Evolutionary conservation across 2,329 filamentous ascomycete species (phyloP), one percentile per base, ranked within the genome.

Genomic region (Thermoascus crustaceus): DNA sequence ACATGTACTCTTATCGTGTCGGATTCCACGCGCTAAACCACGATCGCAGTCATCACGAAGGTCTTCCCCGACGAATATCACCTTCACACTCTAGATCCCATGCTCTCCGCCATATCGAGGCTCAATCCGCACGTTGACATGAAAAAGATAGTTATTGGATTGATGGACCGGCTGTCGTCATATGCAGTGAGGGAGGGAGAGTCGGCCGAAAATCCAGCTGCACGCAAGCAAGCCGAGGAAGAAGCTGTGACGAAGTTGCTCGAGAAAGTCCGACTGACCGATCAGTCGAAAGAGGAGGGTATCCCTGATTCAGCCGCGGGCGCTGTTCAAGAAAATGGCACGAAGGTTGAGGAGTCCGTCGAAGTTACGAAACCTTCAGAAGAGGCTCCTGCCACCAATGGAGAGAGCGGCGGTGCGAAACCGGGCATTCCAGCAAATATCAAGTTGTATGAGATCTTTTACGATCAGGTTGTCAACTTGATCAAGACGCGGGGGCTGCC

Each of bases 61-160:
- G 91, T 96, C 34, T 98, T 98, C 68, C 91, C 91, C 1, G 91
- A 98, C 63, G 91, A 98, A 57, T 98, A 89, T 59, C 93, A 98
- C 62, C 76, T 98, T 14, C 88, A 98, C 57, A 98, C 91, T 0
- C 76, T 98, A 20, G 91, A 96, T 55, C 83, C 95, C 57, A 85
- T 98, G 58, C 77, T 98, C 21, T 91, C 83, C 6, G 91, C 91
- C 5, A 94, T 94, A 21, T 86, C 89, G 9, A 75, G 89, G 39
- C 71, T 98, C 23, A 95, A 98, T 53, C 91, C 89, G 0, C 85
- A 96, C 54, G 91, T 98, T 52, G 94, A 98, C 49, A 80, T 98
- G 64, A 98, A 98, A 67, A 84, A 85, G 30, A 98, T 98, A 39
- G 89, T 98, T 7, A 95, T 96, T 55, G 91, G 89, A 17, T 71